Percentiles rank a stretch among this genome's conserved stretches.
Evolutionary conservation across 2,329 filamentous ascomycete genomes (phyloP).

Genomic region (Trichophyton schoenleinii): DNA sequence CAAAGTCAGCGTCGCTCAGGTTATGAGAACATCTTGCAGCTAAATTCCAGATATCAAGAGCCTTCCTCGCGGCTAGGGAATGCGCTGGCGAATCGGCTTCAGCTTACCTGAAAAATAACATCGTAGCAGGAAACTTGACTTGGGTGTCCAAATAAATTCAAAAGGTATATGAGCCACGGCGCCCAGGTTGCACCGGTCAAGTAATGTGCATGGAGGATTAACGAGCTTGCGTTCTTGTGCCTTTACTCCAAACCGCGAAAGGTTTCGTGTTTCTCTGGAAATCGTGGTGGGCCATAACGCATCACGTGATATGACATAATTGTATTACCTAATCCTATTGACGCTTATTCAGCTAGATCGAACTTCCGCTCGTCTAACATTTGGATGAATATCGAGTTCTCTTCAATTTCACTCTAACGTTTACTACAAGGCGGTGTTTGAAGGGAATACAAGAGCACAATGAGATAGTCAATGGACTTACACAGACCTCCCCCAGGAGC

Average conservation of each 20-base stretch:
- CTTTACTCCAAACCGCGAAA: background rate
- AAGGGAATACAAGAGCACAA: too few species aligned
- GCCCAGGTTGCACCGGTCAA: background rate
- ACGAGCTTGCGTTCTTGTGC: background rate
- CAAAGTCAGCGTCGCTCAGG: background rate
- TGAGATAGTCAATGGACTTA: too few species aligned
- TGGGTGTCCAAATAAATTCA: too few species aligned
- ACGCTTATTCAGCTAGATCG: too few species aligned
- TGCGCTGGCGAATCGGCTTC: slow-evolving; percentile 1
- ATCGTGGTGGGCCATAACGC: background rate
- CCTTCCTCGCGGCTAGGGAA: background rate
- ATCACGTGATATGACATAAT: background rate
- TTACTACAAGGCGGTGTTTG: too few species aligned
- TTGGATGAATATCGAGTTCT: too few species aligned
- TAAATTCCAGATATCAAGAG: background rate
- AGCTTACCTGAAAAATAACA: slow-evolving; percentile 43
- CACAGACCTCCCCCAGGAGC: too few species aligned
- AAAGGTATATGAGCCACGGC: background rate
- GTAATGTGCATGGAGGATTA: background rate
- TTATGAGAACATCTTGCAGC: background rate
- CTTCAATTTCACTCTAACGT: too few species aligned
- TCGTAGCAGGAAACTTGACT: slow-evolving; percentile 15
- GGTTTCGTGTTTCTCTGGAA: background rate
- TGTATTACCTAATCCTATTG: too few species aligned
- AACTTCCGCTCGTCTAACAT: too few species aligned